Evolutionary conservation across 352 stramenopile species (phyloP).

Genomic region (Pythium grandisporangium): DNA sequence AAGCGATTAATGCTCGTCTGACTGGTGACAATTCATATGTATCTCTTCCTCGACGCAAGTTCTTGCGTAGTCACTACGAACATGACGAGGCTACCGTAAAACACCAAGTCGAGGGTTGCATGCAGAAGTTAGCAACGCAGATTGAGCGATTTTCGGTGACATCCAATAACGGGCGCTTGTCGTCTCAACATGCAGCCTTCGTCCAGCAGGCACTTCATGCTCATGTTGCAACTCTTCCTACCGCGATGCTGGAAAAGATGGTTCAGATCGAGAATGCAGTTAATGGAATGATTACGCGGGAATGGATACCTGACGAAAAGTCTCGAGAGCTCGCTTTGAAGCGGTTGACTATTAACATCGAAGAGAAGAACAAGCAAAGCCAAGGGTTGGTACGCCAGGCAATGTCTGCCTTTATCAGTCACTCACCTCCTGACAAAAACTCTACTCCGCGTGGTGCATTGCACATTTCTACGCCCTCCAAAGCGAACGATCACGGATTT

Average conservation of each 20-base stretch:
- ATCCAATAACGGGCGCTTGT: conserved; percentile 23
- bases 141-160: conserved; percentile 35
- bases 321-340: conserved; percentile 33
- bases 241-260: conserved; percentile 47
- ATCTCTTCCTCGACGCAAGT: conserved; percentile 32
- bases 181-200: conserved; percentile 32
- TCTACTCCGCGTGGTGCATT: too few relatives aligned
- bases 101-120: conserved; percentile 21
- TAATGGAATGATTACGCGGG: conserved; percentile 32
- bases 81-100: conserved; percentile 37
- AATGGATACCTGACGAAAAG: conserved; percentile 54
- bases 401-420: conserved; percentile 28
- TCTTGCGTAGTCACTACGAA: conserved; percentile 31
- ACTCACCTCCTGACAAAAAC: too few relatives aligned
- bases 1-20: too few relatives aligned
- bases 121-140: conserved; percentile 31
- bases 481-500: too few relatives aligned
- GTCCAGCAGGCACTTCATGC: conserved; percentile 47
- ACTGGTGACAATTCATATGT: conserved; percentile 13
- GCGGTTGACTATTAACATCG: conserved; percentile 18
- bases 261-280: conserved; percentile 33
- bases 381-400: conserved; percentile 44
- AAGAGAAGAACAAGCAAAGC: conserved; percentile 24
- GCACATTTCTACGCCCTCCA: too few relatives aligned
- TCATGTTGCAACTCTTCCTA: conserved; percentile 46